These are phyloP conservation scores for Avicennia marina DNA, from an alignment of 257 asterid species.

Conservation along the genomic window DNA sequence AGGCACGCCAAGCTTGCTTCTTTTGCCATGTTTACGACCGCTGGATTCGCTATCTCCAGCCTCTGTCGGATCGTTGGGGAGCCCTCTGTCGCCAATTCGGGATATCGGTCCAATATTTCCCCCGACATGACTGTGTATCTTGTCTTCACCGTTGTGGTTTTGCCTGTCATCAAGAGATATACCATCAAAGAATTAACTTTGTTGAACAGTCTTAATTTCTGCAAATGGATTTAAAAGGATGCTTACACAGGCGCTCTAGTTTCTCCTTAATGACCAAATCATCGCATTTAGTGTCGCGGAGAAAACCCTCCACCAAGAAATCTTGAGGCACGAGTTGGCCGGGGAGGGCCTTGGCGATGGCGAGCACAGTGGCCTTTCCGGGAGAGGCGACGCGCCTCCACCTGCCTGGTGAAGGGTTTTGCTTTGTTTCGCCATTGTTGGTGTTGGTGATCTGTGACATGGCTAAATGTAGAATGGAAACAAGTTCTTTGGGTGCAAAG, in stretches of 20 bases:
- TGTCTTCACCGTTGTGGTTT: constrained; percentile 87
- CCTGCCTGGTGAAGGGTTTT: background rate
- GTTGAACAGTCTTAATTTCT: too few relatives aligned
- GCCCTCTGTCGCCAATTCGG: constrained; percentile 83
- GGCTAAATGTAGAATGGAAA: background rate
- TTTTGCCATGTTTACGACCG: constrained; percentile 72
- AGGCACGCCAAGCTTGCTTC: constrained; percentile 75
- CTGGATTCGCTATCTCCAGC: constrained; percentile 78
- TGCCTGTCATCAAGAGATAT: constrained; percentile 51
- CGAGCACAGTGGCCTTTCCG: constrained; percentile 80
- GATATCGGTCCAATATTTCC: constrained; percentile 67
- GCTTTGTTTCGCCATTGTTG: constrained; percentile 23
- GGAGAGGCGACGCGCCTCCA: constrained; percentile 43
- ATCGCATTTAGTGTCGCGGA: constrained; percentile 74
- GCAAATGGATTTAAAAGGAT: background rate
- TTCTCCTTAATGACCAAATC: constrained; percentile 75
- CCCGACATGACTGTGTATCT: constrained; percentile 82
- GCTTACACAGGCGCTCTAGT: constrained; percentile 71
- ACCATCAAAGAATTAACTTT: too few relatives aligned
- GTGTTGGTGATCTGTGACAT: constrained; percentile 42
- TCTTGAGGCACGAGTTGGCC: constrained; percentile 83
- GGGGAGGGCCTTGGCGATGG: constrained; percentile 84
- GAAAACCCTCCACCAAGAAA: constrained; percentile 73
- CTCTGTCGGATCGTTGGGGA: constrained; percentile 76
- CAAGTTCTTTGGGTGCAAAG: constrained; percentile 4